Base-by-base conservation (phyloP, 164 flowering plant genomes). In the Nymphaea thermarum region DNA sequence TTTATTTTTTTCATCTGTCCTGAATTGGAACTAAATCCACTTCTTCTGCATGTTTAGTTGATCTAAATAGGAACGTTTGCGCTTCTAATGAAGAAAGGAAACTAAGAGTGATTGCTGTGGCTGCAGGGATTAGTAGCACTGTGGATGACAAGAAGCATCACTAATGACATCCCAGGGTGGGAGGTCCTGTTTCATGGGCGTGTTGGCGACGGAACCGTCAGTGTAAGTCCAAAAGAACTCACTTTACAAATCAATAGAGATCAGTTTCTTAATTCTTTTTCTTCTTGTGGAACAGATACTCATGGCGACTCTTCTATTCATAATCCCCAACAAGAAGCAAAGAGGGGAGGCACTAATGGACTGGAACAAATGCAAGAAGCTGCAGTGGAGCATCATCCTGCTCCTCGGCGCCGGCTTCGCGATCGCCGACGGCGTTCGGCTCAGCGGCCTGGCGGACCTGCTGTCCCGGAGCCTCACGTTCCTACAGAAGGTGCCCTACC, bases 321-420 rank as follows among this genome's bases (percentile, higher is more conserved):
- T 93, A 78, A 90, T 93, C 53, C 96, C 98, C 62, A 88, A 78
- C 83, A 86, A 80, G 77, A 87, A 85, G 71, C 73, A 76, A 12
- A 71, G 80, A 53, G 89, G 92, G 6, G 96, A 87, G 81, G 89
- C 87, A 70, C 68, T 90, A 63, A 93, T 93, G 98, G 98, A 93
- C 76, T 93, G 98, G 98, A 85, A 80, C 85, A 87, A 93, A 70
- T 93, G 98, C 92, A 90, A 89, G 87, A 93, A 84, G 73, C 78
- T 93, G 2, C 97, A 93, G 43, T 93, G 96, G 98, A 79, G 69
- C 83, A 83, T 90, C 36, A 73, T 93, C 10, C 72, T 90, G 43
- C 77, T 93, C 3, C 80, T 90, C 4, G 98, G 98, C 2, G 98
- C 98, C 2, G 98, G 98, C 5, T 88, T 93, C 6, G 98, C 98